Evolutionary conservation across 2,329 filamentous ascomycete species (phyloP), one percentile per base, ranked within the genome.

Genomic region (Botrytis porri): DNA sequence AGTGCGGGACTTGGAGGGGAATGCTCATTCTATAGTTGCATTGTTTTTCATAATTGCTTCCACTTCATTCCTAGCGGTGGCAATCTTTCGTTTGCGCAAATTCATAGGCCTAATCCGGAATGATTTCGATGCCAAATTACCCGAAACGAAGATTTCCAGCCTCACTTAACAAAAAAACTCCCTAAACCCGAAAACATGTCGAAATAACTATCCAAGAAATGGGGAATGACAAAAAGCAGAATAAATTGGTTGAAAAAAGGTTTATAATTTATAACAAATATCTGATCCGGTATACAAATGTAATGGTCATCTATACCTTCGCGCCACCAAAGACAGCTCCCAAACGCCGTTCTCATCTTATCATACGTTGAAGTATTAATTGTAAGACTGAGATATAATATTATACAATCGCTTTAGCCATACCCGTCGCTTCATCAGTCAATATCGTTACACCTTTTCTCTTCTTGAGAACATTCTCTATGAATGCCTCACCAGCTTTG

Each of bases 401-500:
- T 72, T 72, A 72, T n/a, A 72, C 70, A 75, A 78, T 67, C 16
- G 78, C 79, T 72, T 80, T 80, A 63, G 76, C 64, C 75, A 77
- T 76, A 22, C 78, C 78, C 0, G 75, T 78, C 10, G 76, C 72
- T 45, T 79, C 78, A 65, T 79, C 78, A 14, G 62, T 64, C 37
- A 80, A 70, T 59, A 80, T 76, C 3, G 77, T 80, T 14, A 75
- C 65, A 72, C 75, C 76, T 70, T 77, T 79, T 67, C 80, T 77
- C 74, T 81, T 80, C 76, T 81, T 81, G 74, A 99, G 84, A 32
- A 99, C 95, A 79, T 99, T 99, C 86, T 99, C 96, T 78, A 99
- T 99, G 81, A 99, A 99, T 1, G 94, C 94, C 85, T 99, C 96
- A 54, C 96, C 96, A 3, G 96, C 96, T 86, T 99, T 99, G 85